Evolutionary conservation across 768 basidiomycete genomes (phyloP).

Genomic region (Tulasnella sp.): DNA sequence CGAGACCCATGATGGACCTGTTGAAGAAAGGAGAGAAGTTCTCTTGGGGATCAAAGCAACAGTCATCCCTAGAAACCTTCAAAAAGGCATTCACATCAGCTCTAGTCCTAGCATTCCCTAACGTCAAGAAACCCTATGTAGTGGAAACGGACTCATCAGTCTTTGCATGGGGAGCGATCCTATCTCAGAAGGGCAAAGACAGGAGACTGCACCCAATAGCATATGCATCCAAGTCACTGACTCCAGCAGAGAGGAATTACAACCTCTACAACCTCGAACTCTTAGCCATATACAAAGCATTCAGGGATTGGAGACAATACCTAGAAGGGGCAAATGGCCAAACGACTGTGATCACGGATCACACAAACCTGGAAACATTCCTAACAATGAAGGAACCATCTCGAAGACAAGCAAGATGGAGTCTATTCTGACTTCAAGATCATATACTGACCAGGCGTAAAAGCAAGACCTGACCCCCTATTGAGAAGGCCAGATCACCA

Average conservation of each 20-base stretch:
- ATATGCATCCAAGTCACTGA: conserved; percentile 9
- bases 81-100: conserved; percentile 16
- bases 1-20: conserved; percentile 13
- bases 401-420: conserved; percentile 21
- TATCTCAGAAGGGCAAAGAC: neutral
- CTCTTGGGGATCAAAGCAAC: neutral
- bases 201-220: conserved; percentile 9
- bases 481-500: conserved; percentile 7
- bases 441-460: neutral
- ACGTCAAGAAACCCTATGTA: neutral
- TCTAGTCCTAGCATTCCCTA: neutral
- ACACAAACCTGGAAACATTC: conserved; percentile 13
- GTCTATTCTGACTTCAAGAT: conserved; percentile 19
- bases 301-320: conserved; percentile 8
- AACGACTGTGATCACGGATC: neutral
- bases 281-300: conserved; percentile 21
- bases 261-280: conserved; percentile 26
- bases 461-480: too few species aligned
- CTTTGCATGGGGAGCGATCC: conserved; percentile 7
- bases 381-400: conserved; percentile 12
- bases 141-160: neutral
- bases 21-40: neutral
- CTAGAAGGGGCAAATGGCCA: neutral
- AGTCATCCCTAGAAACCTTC: conserved; percentile 4
- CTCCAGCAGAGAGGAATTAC: conserved; percentile 18